Evolutionary conservation across 331 rosid species (phyloP).

Genomic region (Spiraea crenata): DNA sequence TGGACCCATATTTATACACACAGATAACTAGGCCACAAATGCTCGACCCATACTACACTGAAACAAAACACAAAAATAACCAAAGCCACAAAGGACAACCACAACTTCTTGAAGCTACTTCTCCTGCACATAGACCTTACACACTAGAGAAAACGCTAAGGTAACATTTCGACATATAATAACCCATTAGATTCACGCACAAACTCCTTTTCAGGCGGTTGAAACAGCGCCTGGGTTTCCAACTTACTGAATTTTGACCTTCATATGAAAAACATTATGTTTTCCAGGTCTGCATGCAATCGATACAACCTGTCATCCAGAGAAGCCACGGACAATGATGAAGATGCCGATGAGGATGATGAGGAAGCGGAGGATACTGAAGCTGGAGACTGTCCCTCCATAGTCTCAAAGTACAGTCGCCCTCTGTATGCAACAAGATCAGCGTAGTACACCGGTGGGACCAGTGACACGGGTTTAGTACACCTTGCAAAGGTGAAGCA

Average conservation of each 20-base stretch:
- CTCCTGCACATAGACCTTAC: background rate
- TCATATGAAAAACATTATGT: constrained; percentile 62
- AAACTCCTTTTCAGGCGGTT: constrained; percentile 35
- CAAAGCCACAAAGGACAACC: background rate
- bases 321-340: constrained; percentile 27
- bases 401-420: constrained; percentile 59
- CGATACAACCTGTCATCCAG: constrained; percentile 34
- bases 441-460: constrained; percentile 82
- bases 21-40: background rate
- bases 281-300: constrained; percentile 54
- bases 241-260: background rate
- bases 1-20: no score
- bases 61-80: background rate
- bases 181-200: constrained; percentile 55
- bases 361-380: constrained; percentile 34
- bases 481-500: constrained; percentile 85
- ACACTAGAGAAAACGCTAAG: background rate
- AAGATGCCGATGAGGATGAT: constrained; percentile 8
- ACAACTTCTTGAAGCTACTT: no score
- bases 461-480: constrained; percentile 79
- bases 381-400: constrained; percentile 30
- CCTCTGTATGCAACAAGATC: constrained; percentile 83
- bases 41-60: no score
- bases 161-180: background rate
- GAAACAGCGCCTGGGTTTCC: constrained; percentile 10